These are phyloP conservation scores for Mortierella alpina DNA, from an alignment of 192 early-diverging fungal genomes.

Conservation along the genomic window DNA sequence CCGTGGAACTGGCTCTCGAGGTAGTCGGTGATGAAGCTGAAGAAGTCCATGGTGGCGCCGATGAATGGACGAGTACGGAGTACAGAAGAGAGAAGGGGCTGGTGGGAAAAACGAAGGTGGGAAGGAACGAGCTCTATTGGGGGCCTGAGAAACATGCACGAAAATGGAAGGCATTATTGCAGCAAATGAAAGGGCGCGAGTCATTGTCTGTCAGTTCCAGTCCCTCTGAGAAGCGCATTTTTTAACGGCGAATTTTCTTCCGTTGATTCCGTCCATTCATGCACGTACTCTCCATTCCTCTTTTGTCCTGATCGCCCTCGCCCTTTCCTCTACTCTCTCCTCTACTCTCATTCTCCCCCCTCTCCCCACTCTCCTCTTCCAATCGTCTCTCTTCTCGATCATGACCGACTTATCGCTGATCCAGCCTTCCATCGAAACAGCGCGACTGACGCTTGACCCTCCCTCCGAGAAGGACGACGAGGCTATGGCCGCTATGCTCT, in stretches of 20 bases:
- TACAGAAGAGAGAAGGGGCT: background rate
- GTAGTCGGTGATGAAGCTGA: too few relatives aligned
- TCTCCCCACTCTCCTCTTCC: background rate
- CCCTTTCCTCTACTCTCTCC: slow-evolving; percentile 1
- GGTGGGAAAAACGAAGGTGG: background rate
- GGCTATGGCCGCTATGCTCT: slow-evolving; percentile 45
- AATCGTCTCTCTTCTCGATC: background rate
- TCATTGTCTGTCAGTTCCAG: too few relatives aligned
- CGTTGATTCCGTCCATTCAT: background rate
- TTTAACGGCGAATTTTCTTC: background rate
- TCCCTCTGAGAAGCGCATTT: too few relatives aligned
- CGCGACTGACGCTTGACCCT: slow-evolving; percentile 29
- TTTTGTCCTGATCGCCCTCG: background rate
- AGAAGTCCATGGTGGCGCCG: background rate
- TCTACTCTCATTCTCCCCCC: background rate
- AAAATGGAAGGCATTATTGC: too few relatives aligned
- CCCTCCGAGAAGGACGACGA: slow-evolving; percentile 26
- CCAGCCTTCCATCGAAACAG: slow-evolving; percentile 2
- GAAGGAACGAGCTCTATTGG: too few relatives aligned
- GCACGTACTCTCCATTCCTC: background rate
- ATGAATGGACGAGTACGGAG: background rate
- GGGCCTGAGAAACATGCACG: too few relatives aligned
- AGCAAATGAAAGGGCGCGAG: too few relatives aligned
- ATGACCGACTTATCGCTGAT: background rate
- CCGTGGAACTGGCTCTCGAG: too few relatives aligned